phyloP scores from a whole-genome alignment of 139 green algal species.

The Picochlorum sp. region DNA sequence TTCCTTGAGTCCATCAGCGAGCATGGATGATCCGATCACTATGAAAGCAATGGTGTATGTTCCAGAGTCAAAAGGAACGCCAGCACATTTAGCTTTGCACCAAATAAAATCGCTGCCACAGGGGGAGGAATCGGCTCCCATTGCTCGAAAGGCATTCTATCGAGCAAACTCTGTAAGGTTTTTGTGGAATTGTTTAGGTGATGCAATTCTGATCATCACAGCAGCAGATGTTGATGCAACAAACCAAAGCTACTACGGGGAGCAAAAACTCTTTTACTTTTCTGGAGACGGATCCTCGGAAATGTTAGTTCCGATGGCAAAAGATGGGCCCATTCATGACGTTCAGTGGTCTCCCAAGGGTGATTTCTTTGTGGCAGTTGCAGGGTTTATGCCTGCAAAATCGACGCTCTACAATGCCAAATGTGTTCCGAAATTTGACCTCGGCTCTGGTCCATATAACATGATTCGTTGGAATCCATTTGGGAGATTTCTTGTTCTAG shows the following conservation, averaged over 20 bases:
- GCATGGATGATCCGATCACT: background rate
- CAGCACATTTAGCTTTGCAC: slow-evolving; percentile 56
- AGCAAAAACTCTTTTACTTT: slow-evolving; percentile 87
- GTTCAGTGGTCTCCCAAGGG: slow-evolving; percentile 83
- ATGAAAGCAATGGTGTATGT: slow-evolving; percentile 36
- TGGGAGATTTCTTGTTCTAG: slow-evolving; percentile 67
- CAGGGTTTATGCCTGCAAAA: slow-evolving; percentile 65
- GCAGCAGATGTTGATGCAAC: slow-evolving; percentile 84
- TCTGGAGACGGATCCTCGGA: slow-evolving; percentile 46
- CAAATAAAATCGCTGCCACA: background rate
- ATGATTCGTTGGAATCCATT: slow-evolving; percentile 75
- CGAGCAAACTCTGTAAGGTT: slow-evolving; percentile 29
- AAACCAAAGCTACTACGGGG: slow-evolving; percentile 83
- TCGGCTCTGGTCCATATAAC: slow-evolving; percentile 65
- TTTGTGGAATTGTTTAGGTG: slow-evolving; percentile 48
- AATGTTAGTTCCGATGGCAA: slow-evolving; percentile 57
- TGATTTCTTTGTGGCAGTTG: slow-evolving; percentile 63
- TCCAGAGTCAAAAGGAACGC: slow-evolving; percentile 64
- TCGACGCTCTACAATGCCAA: slow-evolving; percentile 65
- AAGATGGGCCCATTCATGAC: slow-evolving; percentile 92
- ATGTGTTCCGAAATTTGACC: slow-evolving; percentile 43
- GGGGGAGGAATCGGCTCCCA: background rate
- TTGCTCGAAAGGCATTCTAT: slow-evolving; percentile 16
- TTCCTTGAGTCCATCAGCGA: slow-evolving; percentile 28
- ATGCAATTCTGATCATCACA: slow-evolving; percentile 65